Conservation (phyloP, 2,329 filamentous ascomycete genomes). For the Fusarium goolgardi region DNA sequence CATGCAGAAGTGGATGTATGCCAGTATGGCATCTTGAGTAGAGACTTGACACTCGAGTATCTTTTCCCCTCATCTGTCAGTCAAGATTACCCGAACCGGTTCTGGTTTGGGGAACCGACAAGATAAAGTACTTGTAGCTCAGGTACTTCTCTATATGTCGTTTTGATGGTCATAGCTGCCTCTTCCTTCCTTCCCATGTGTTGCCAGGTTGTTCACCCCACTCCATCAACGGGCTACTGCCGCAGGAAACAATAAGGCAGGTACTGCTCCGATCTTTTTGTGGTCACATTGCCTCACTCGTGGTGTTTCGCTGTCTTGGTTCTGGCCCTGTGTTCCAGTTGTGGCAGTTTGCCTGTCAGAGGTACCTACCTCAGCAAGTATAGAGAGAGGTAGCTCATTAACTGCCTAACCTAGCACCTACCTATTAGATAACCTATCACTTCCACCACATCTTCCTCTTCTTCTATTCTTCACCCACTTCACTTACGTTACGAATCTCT, state of each 20-base stretch:
- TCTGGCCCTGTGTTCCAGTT: conserved; percentile 24
- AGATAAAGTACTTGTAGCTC: conserved; percentile 4
- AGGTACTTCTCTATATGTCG: conserved; percentile 10
- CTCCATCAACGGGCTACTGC: conserved; percentile 15
- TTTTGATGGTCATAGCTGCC: conserved; percentile 12
- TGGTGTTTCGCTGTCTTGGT: conserved; percentile 26
- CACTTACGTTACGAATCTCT: conserved; percentile 46
- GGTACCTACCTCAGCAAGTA: conserved; percentile 3
- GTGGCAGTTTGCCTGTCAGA: conserved; percentile 3
- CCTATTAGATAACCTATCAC: conserved; percentile 25
- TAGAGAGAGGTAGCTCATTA: conserved; percentile 1
- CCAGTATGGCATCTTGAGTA: conserved; percentile 18
- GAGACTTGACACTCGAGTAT: conserved; percentile 17
- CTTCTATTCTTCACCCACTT: conserved; percentile 39
- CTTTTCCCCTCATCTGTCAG: conserved; percentile 10
- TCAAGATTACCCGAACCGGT: background rate
- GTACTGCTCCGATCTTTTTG: conserved; percentile 19
- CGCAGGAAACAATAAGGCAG: conserved; percentile 29
- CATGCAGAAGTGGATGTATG: conserved; percentile 17
- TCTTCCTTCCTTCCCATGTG: conserved; percentile 38
- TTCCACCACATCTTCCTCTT: conserved; percentile 36
- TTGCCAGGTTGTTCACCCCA: conserved; percentile 11
- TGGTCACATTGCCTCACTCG: conserved; percentile 11
- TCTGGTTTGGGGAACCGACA: conserved; percentile 10
- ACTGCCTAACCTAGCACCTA: no score